phyloP scores from a whole-genome alignment of 768 basidiomycete species.

The Calocera cornea region DNA sequence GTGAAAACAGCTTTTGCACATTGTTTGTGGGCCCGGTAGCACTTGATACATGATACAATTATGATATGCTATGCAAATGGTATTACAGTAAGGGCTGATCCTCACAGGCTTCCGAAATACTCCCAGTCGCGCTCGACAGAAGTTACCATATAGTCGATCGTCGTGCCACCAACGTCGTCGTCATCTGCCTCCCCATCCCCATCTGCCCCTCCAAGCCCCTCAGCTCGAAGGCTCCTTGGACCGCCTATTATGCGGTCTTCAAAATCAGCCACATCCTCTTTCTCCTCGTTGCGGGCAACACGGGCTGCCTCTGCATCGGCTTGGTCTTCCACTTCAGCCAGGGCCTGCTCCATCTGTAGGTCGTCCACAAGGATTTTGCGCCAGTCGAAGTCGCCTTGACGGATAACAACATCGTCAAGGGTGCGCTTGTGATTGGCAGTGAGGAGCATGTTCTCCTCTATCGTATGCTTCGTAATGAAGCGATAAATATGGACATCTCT shows the following conservation, averaged over 20 bases:
- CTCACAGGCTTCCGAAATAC: conserved; percentile 46
- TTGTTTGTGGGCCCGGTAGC: too few relatives aligned
- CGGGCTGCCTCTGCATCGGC: conserved; percentile 76
- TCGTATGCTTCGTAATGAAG: conserved; percentile 77
- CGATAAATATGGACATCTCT: conserved; percentile 94
- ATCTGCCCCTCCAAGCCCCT: conserved; percentile 11
- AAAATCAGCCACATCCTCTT: conserved; percentile 66
- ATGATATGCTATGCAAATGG: neutral
- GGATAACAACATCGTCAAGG: conserved; percentile 81
- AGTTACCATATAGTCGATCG: conserved; percentile 74
- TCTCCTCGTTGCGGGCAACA: conserved; percentile 60
- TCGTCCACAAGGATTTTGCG: conserved; percentile 57
- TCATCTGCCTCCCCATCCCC: conserved; percentile 21
- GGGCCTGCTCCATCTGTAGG: conserved; percentile 53
- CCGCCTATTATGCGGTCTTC: neutral
- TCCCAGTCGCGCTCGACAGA: conserved; percentile 50
- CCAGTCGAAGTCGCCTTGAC: conserved; percentile 92
- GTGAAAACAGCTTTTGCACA: too few relatives aligned
- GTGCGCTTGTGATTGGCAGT: conserved; percentile 97
- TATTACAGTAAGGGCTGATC: neutral
- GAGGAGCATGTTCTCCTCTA: conserved; percentile 90
- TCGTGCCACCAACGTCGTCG: conserved; percentile 49
- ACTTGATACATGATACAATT: too few relatives aligned
- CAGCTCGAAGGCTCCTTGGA: neutral
- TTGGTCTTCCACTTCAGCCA: conserved; percentile 76